Percentiles rank a stretch among this genome's conserved stretches.
Conservation (phyloP, 345 rosid genomes). For the Moricandia arvensis region DNA sequence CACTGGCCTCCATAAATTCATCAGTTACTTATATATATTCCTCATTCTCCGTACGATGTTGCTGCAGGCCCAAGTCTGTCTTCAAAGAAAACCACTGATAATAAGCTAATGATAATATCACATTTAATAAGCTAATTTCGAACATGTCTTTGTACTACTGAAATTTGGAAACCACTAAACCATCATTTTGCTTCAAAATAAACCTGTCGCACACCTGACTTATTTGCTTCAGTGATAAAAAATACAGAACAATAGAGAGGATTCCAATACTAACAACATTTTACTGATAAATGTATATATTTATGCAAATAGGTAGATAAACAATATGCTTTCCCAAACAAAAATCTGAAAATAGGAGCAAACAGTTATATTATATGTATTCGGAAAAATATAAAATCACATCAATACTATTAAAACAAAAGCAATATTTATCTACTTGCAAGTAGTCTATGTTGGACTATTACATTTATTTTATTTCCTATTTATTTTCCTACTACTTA, state of each 20-base stretch:
- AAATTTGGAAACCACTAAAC: background rate
- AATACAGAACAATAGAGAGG: background rate
- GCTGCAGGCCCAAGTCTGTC: slow-evolving; percentile 89
- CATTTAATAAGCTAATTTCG: background rate
- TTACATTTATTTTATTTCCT: too few species aligned
- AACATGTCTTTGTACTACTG: background rate
- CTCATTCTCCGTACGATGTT: slow-evolving; percentile 79
- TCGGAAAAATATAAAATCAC: background rate
- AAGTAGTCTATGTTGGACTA: too few species aligned
- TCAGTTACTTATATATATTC: slow-evolving; percentile 71
- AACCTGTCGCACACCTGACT: too few species aligned
- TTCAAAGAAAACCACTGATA: slow-evolving; percentile 25
- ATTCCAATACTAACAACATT: background rate
- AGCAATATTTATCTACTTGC: too few species aligned
- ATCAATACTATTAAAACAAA: too few species aligned
- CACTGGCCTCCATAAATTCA: slow-evolving; percentile 99
- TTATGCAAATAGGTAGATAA: background rate
- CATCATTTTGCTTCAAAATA: background rate
- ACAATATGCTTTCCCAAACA: background rate
- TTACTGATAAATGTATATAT: background rate
- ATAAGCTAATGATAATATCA: background rate
- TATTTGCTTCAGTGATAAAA: background rate
- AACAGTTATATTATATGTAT: slow-evolving; percentile 13
- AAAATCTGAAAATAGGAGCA: slow-evolving; percentile 8
- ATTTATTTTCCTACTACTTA: too few species aligned